Evolutionary conservation across 1,284 basidiomycete species (phyloP).

Genomic region (Xerocomus amazonicus): DNA sequence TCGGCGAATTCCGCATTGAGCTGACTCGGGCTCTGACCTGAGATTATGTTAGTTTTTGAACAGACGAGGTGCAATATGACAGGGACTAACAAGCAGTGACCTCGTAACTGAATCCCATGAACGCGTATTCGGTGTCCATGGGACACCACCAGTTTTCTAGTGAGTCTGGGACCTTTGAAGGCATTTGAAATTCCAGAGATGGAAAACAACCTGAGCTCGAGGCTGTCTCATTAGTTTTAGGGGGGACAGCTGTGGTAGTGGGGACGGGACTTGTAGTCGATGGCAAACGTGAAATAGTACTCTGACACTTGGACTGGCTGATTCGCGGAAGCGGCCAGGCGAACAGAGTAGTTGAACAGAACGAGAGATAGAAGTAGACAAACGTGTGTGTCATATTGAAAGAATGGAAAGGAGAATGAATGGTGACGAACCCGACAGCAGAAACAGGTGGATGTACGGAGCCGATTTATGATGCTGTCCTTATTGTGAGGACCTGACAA

Average conservation of each 20-base stretch:
- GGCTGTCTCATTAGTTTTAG: neutral
- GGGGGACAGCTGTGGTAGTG: neutral
- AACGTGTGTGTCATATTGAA: constrained; percentile 7
- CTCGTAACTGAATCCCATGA: constrained; percentile 72
- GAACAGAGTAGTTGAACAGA: constrained; percentile 5
- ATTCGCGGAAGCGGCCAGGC: constrained; percentile 14
- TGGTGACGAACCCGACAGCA: too few relatives aligned
- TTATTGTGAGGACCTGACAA: neutral
- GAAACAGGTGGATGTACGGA: too few relatives aligned
- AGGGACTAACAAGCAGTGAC: constrained; percentile 50
- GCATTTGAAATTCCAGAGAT: constrained; percentile 56
- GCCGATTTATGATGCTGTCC: neutral
- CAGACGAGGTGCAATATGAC: neutral
- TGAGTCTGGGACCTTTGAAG: constrained; percentile 43
- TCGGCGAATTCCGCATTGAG: constrained; percentile 60
- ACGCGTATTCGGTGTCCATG: constrained; percentile 59
- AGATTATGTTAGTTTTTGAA: neutral
- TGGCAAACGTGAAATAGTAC: too few relatives aligned
- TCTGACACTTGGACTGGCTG: constrained; percentile 1
- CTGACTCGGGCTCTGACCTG: constrained; percentile 48
- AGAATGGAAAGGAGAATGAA: neutral
- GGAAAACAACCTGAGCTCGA: constrained; percentile 46
- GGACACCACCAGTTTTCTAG: constrained; percentile 66
- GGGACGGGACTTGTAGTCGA: neutral
- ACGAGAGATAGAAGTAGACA: constrained; percentile 8